Base-by-base conservation (phyloP, 306 rosid species). In the Senna siamea region DNA sequence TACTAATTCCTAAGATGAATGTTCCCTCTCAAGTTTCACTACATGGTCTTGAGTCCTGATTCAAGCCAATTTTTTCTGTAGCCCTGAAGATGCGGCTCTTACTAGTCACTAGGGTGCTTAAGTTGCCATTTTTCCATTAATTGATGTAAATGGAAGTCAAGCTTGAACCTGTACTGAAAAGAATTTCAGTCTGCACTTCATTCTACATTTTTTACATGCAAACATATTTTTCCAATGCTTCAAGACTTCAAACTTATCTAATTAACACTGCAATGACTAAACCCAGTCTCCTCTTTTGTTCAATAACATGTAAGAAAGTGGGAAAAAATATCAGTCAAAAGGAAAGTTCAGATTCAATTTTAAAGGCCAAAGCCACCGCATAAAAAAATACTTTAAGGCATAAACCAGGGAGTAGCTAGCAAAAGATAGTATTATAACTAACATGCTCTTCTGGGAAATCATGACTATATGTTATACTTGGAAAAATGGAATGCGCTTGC, bases 401-500 rank as follows among this genome's bases (percentile, higher is more conserved):
- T 48, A 59, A 51, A 57, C 54, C 67, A 4, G 37, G 57, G 54
- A 37, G 48, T 57, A 72, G 67, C 28, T 41, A 66, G 75, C 6
- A 51, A 57, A 26, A 41, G 37, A 46, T 12, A 15, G 20, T 38
- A 22, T 8, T 38, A 48, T 37, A 32, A 63, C 19, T 40, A 59
- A 56, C 50, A 38, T 52, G 70, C 67, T 59, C 62, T 35, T 26
- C 37, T 19, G 47, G 32, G 64, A 37, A 18, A 58, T 62, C 61
- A 65, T 20, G 73, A 55, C 23, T 11, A 71, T 48, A 55, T 71
- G 53, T 14, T 13, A 50, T 72, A 92, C 98, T 91, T 92, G 92
- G 28, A 80, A 2, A 79, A 87, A 92, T 65, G 96, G 98, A 70
- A 90, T 52, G 80, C 98, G 90, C 79, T 87, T 90, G 89, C 98